Evolutionary conservation across 176 grass and related monocot species (phyloP).

Genomic region (Oryza punctata): DNA sequence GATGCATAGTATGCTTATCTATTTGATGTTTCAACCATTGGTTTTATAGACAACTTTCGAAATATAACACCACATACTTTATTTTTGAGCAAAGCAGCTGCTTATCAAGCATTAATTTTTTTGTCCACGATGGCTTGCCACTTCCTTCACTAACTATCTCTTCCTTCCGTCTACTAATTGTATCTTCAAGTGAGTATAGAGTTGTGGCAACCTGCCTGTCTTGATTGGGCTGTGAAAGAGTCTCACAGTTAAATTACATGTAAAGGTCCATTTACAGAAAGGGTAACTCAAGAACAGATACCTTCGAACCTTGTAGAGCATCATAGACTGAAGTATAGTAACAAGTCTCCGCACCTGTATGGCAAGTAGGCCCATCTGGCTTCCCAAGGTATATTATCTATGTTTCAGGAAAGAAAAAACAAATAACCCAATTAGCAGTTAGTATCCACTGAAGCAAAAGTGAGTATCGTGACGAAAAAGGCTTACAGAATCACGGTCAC

Average conservation of each 20-base stretch:
- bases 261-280: constrained; percentile 5
- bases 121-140: constrained; percentile 89
- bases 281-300: constrained; percentile 27
- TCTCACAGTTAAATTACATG: neutral
- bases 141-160: constrained; percentile 53
- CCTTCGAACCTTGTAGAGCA: constrained; percentile 68
- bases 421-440: constrained; percentile 16
- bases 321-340: constrained; percentile 87
- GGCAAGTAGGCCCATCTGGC: constrained; percentile 96
- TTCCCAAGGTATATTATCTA: constrained; percentile 97
- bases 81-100: constrained; percentile 91
- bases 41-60: neutral
- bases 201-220: constrained; percentile 60
- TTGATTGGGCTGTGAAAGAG: constrained; percentile 30
- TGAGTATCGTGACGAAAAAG: neutral
- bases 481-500: constrained; percentile 88
- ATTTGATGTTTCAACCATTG: neutral
- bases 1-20: neutral
- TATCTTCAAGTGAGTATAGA: constrained; percentile 81
- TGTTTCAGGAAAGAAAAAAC: constrained; percentile 16
- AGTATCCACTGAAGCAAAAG: constrained; percentile 19
- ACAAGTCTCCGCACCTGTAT: constrained; percentile 89
- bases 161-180: constrained; percentile 72
- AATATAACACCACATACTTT: constrained; percentile 44
- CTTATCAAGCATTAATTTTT: constrained; percentile 68